These are phyloP conservation scores for Colletotrichum trifolii DNA, from an alignment of 2,329 filamentous ascomycete genomes.

Conservation along the genomic window DNA sequence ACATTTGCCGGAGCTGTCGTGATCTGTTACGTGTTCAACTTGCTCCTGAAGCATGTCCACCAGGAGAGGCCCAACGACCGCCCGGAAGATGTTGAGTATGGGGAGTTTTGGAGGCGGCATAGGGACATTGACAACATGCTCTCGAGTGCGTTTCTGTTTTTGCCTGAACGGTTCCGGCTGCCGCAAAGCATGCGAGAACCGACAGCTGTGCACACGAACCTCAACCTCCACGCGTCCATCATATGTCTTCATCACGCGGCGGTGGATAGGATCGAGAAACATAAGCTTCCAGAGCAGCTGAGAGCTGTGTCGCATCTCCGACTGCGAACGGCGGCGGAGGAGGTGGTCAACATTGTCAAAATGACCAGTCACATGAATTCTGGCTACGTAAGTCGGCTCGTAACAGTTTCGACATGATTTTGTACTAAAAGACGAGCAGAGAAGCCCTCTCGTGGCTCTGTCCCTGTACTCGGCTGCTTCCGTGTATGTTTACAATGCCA, in stretches of 20 bases:
- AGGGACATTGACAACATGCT: slow-evolving; percentile 84
- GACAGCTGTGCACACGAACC: slow-evolving; percentile 83
- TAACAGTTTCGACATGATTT: background rate
- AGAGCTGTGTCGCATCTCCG: slow-evolving; percentile 78
- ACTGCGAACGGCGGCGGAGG: slow-evolving; percentile 82
- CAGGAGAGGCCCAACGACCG: slow-evolving; percentile 75
- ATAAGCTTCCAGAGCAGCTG: slow-evolving; percentile 72
- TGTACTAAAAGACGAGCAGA: slow-evolving; percentile 55
- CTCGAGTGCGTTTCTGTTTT: slow-evolving; percentile 79
- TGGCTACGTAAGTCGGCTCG: slow-evolving; percentile 66
- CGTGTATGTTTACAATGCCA: slow-evolving; percentile 84
- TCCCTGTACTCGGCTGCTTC: slow-evolving; percentile 87
- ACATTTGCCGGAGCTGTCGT: slow-evolving; percentile 79
- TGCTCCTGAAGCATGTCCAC: slow-evolving; percentile 84
- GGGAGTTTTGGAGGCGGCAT: slow-evolving; percentile 88
- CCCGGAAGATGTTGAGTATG: slow-evolving; percentile 78
- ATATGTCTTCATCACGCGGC: slow-evolving; percentile 93
- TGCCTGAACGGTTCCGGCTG: slow-evolving; percentile 80
- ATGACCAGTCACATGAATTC: slow-evolving; percentile 78
- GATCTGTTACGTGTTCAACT: slow-evolving; percentile 82
- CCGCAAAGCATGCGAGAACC: slow-evolving; percentile 76
- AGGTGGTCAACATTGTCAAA: slow-evolving; percentile 86
- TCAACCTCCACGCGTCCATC: slow-evolving; percentile 87
- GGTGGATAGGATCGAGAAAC: slow-evolving; percentile 82
- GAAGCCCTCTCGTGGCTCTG: slow-evolving; percentile 83